Base-by-base conservation (phyloP, 768 basidiomycete genomes). In the Exidia glandulosa region DNA sequence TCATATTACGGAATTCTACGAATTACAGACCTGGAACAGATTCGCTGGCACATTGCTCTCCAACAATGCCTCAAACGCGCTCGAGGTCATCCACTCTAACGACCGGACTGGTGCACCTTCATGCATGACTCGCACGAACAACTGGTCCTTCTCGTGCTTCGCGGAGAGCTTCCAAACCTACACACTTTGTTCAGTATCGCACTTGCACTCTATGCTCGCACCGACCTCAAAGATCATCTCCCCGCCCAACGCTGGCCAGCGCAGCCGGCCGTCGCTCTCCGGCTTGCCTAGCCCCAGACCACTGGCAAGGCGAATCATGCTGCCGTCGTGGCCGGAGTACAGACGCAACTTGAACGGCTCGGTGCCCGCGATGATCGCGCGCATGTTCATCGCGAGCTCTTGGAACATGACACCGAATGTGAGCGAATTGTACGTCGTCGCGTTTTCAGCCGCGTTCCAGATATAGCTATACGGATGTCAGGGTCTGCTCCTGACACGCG, bases 321-420 rank as follows among this genome's bases (percentile, higher is more conserved):
- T 72, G 7, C 78, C 77, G 57, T 80, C 79, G 58, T 80, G 79
- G 3, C 77, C 79, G 4, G 80, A 73, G 50, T 77, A 75, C 61
- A 79, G 71, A 36, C 69, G 69, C 23, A 77, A 56, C 58, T 74
- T 77, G 66, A 71, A 66, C 0, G 63, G 63, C 50, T 76, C 75
- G 4, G 63, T 52, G 0, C 73, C 75, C 4, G 65, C 63, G 7
- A 62, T 68, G 63, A 79, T 71, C 16, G 66, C 62, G 31, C 69
- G 60, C 54, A 79, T 73, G 65, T 76, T 78, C 56, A 72, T 66
- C 7, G 71, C 69, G 58, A 81, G 65, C 61, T 80, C 79, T 16
- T 69, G 62, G 62, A 80, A 74, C 69, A 81, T 76, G 27, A 75
- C 79, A 5, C 79, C 79, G 54, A 77, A 78, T 0, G 75, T 76